These are phyloP conservation scores for Mycena galopus DNA, from an alignment of 768 basidiomycete genomes.

Conservation along the genomic window DNA sequence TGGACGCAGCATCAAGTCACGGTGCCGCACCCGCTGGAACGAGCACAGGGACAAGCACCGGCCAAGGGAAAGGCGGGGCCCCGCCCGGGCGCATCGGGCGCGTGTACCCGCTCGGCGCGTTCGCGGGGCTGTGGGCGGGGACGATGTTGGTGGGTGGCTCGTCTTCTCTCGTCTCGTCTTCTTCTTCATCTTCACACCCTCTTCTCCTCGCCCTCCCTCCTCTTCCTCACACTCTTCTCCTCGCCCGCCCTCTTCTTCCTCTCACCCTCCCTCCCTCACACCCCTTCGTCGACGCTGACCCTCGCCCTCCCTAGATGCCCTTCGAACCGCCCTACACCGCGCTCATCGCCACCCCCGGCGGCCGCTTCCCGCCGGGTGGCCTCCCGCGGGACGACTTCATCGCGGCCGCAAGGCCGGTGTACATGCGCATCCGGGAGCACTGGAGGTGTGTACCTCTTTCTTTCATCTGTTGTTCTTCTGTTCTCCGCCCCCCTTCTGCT, in stretches of 20 bases:
- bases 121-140: constrained; percentile 64
- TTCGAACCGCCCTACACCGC: constrained; percentile 43
- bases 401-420: constrained; percentile 54
- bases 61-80: neutral
- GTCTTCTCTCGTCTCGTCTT: neutral
- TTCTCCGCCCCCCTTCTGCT: no score
- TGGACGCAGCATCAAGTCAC: neutral
- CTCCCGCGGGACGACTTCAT: constrained; percentile 40
- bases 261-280: neutral
- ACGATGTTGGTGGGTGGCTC: neutral
- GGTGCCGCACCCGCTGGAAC: neutral
- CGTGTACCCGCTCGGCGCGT: constrained; percentile 56
- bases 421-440: constrained; percentile 61
- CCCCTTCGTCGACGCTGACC: neutral
- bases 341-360: constrained; percentile 37
- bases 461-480: no score
- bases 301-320: constrained; percentile 32
- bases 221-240: neutral
- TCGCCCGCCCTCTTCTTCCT: neutral
- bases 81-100: constrained; percentile 17
- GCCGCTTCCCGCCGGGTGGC: constrained; percentile 31
- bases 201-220: neutral
- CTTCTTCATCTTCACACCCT: neutral
- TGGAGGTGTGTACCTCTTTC: constrained; percentile 50
- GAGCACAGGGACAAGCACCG: neutral